Evolutionary conservation across 2,329 filamentous ascomycete species (phyloP), one percentile per base, ranked within the genome.

Genomic region (Beauveria rudraprayagi): DNA sequence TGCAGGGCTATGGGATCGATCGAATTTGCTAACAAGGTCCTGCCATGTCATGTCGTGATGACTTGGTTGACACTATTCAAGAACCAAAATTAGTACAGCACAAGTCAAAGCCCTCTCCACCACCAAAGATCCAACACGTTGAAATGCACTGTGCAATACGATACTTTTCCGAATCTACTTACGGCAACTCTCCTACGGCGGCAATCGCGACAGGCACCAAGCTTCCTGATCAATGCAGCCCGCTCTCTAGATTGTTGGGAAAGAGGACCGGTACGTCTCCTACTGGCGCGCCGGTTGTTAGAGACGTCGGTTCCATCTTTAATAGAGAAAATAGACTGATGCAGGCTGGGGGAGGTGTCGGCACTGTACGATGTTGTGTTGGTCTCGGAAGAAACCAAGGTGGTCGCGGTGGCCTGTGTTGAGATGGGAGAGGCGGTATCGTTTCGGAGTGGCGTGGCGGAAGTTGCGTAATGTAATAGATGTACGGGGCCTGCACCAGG

Each of bases 21-120:
- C 73, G 60, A 82, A 84, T 66, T 83, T 84, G 66, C 73, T 75
- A 52, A 80, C 75, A 17, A 82, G 79, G 63, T 84, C 81, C 68
- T 84, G 81, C 82, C 82, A 85, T 11, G 80, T 83, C 80, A 84
- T 81, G 65, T 80, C 80, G 65, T 84, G 82, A 68, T 85, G 83
- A 65, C 77, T 81, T 16, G 83, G 82, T 66, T 84, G 80, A 68
- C 83, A 85, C 82, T 83, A 61, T 17, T 34, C 54, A 46, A 60
- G 60, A 51, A 19, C 1, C 16, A n/a, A 24, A n/a, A 10, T 53
- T 14, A 62, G 61, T 60, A 55, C 44, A 60, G 19, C 54, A 64
- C 48, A 61, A 60, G 3, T 17, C 37, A 41, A 26, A 37, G 14
- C 6, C 17, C 26, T 41, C 19, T n/a, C 24, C 5, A 26, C 14